phyloP scores from a whole-genome alignment of 352 stramenopile genomes.

The Phytophthora melonis region DNA sequence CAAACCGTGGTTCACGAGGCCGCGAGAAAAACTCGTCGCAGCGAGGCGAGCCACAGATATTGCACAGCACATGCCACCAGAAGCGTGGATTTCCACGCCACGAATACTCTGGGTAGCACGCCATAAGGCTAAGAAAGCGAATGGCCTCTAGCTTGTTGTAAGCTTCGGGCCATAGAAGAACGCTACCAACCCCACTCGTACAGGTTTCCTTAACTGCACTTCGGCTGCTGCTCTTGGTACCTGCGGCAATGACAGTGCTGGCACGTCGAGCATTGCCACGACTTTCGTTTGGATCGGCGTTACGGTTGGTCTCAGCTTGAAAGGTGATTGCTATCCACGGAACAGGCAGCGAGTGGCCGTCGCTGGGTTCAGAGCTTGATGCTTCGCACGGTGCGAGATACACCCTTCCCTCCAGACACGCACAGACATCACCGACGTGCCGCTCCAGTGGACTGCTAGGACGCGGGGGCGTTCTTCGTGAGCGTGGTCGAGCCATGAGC shows the following conservation, averaged over 20 bases:
- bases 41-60: conserved; percentile 6
- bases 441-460: conserved; percentile 9
- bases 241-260: not conserved
- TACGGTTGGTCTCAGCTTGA: conserved; percentile 6
- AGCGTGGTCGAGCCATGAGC: not conserved
- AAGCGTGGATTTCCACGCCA: conserved; percentile 47
- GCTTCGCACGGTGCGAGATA: conserved; percentile 8
- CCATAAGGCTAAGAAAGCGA: conserved; percentile 38
- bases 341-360: conserved; percentile 1
- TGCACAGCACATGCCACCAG: conserved; percentile 37
- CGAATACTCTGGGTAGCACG: conserved; percentile 32
- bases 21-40: conserved; percentile 17
- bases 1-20: not conserved
- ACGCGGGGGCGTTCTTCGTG: not conserved
- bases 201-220: not conserved
- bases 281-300: not conserved
- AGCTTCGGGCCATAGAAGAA: not conserved
- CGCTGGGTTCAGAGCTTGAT: not conserved
- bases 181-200: not conserved
- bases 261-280: not conserved
- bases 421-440: conserved; percentile 11
- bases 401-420: conserved; percentile 21
- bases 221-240: not conserved
- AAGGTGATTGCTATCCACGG: conserved; percentile 25
- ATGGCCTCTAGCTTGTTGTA: conserved; percentile 39